Percentiles rank a stretch among this genome's conserved stretches.
Conservation (phyloP, 192 early-diverging fungal species). For the Haplosporangium gracile region DNA sequence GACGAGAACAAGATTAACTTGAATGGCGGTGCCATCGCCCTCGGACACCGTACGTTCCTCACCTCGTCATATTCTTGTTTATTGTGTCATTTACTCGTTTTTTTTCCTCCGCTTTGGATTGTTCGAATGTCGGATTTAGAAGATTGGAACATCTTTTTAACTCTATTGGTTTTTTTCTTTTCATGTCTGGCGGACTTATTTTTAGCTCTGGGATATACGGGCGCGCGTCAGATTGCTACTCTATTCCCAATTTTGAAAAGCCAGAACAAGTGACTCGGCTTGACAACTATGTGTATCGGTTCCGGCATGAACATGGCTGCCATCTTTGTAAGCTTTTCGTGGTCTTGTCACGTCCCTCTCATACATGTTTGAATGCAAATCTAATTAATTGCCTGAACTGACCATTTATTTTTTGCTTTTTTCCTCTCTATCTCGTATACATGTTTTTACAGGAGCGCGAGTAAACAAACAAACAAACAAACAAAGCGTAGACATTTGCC, state of each 20-base stretch:
- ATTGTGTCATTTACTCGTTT: not conserved
- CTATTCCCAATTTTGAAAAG: conserved; percentile 84
- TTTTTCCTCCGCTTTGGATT: too few relatives aligned
- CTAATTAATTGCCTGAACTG: not conserved
- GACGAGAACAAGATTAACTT: conserved; percentile 93
- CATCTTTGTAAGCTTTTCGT: not conserved
- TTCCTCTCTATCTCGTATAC: not conserved
- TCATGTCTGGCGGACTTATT: conserved; percentile 64
- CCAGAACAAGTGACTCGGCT: conserved; percentile 43
- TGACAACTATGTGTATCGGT: conserved; percentile 59
- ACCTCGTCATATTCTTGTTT: too few relatives aligned
- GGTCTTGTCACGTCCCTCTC: not conserved
- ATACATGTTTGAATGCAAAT: not conserved
- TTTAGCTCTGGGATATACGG: conserved; percentile 86
- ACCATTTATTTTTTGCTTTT: not conserved
- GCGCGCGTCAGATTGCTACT: conserved; percentile 96
- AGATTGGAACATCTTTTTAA: too few relatives aligned
- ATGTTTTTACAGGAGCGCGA: not conserved
- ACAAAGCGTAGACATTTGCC: not conserved
- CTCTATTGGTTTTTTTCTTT: conserved; percentile 86
- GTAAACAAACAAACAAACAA: not conserved
- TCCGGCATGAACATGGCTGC: conserved; percentile 52
- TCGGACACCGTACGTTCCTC: conserved; percentile 39
- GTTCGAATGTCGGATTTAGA: too few relatives aligned
- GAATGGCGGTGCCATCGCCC: conserved; percentile 62